These are phyloP conservation scores for Xylariaceae sp. DNA, from an alignment of 2,329 filamentous ascomycete genomes.

Conservation along the genomic window DNA sequence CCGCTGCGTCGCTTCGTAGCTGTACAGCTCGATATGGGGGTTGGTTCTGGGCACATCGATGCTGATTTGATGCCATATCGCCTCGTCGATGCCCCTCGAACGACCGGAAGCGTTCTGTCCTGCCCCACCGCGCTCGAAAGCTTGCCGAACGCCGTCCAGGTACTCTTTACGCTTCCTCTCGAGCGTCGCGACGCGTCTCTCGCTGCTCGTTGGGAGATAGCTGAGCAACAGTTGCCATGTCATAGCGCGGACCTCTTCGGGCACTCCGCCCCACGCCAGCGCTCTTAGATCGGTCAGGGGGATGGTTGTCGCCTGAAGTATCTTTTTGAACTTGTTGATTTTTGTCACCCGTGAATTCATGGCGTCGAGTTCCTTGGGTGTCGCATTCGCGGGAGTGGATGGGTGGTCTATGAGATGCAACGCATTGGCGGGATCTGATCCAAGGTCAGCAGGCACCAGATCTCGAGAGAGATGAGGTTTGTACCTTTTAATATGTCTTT, in stretches of 20 bases:
- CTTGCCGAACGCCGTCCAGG: slow-evolving; percentile 78
- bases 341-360: slow-evolving; percentile 83
- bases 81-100: slow-evolving; percentile 75
- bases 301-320: slow-evolving; percentile 88
- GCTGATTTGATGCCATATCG: slow-evolving; percentile 99
- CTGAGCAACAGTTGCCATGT: slow-evolving; percentile 97
- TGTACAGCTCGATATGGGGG: slow-evolving; percentile 89
- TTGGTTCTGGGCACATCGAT: slow-evolving; percentile 97
- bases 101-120: slow-evolving; percentile 39
- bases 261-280: slow-evolving; percentile 89
- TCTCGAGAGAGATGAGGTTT: not conserved
- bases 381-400: slow-evolving; percentile 64
- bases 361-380: slow-evolving; percentile 77
- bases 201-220: slow-evolving; percentile 94
- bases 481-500: slow-evolving; percentile 82
- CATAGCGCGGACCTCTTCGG: slow-evolving; percentile 93
- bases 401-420: slow-evolving; percentile 91
- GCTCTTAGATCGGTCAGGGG: slow-evolving; percentile 76
- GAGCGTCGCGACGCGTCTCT: slow-evolving; percentile 80
- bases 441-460: slow-evolving; percentile 1
- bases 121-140: slow-evolving; percentile 59
- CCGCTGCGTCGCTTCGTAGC: slow-evolving; percentile 91
- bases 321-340: slow-evolving; percentile 98
- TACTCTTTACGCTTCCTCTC: slow-evolving; percentile 97
- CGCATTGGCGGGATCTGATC: slow-evolving; percentile 75